Evolutionary conservation across 441 rosid species (phyloP), one percentile per base, ranked within the genome.

Genomic region (Corymbia calophylla): DNA sequence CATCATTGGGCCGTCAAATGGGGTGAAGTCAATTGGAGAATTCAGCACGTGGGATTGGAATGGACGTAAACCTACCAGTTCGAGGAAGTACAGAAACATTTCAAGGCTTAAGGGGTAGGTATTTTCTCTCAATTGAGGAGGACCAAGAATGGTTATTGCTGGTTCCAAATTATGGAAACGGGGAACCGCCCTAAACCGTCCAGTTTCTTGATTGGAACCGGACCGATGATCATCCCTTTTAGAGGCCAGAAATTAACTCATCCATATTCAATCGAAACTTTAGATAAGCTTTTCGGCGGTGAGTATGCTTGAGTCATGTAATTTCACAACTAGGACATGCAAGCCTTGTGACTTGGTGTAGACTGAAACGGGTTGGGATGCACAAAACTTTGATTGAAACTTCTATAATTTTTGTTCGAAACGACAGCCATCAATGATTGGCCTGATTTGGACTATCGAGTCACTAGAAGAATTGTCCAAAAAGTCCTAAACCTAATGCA

Each of bases 121-220:
- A 3, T 13, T 64, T n/a, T 2, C 8, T 21, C 1, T 73, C 13
- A 21, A 39, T 11, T 21, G 82, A 39, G 82, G 49, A 73, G 49
- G 49, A 39, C 82, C 3, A 9, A 39, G 82, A 39, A 48, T 73
- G 47, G 3, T 73, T 21, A 66, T 31, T 66, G 21, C 73, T 18
- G 1, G 9, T 64, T 64, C 8, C 39, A 66, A 66, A 31, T 66
- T 66, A n/a, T 31, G 23, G 9, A 39, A 66, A 31, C 8, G 3
- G 10, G 6, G 5, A 31, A 66, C 6, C 3, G 0, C 23, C 21
- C 25, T 0, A 1, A 16, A 66, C 6, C 12, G 18, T 31, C 39
- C 35, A 8, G 1, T 32, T 62, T 18, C 35, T 2, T 0, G 0
- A 17, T 16, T 66, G 4, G 18, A 66, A 31, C 44, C 0, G 2